Base-by-base conservation (phyloP, 139 green algal genomes). In the Tetraselmis striata region DNA sequence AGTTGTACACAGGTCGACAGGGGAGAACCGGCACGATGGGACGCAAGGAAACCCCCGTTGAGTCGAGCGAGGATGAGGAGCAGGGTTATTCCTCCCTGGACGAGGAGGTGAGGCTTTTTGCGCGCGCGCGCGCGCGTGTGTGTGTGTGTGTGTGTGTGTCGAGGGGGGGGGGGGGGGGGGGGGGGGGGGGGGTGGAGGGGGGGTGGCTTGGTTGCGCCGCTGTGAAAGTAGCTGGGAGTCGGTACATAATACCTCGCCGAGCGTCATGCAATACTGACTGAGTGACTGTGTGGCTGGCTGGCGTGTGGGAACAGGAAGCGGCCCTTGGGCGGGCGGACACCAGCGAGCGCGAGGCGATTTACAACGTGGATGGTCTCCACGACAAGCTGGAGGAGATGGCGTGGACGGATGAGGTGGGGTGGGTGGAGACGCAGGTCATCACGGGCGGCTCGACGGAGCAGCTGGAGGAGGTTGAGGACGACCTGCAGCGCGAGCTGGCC, bases 361-460 rank as follows among this genome's bases (percentile, higher is more conserved):
- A 97, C 85, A 91, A 98, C 83, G 86, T 90, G n/a, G 92, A 95
- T 0, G 91, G 79, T 0, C 75, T 98, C 27, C 93, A 96, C 81
- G 92, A 97, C 29, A 95, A 94, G 86, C 91, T 98, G 2, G 95
- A 98, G 81, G 95, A 98, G 59, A 93, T 98, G 27, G 84, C 79
- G 0, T 98, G 95, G 95, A 86, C 86, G 2, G 78, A 86, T 23
- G 83, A 89, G 30, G 81, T 59, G 29, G 77, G 77, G 1, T 91
- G 88, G 87, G 88, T 91, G 25, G 83, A 91, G 85, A 86, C 87
- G 1, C 83, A 84, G 31, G 87, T 85, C 11, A 78, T 95, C 22
- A 88, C 85, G 1, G 74, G 84, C 29, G 74, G 18, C 0, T 32
- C 81, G 22, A 29, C 79, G 0, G 77, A 85, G 25, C 24, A 75